Evolutionary conservation across 2,329 filamentous ascomycete species (phyloP).

Genomic region (Teratosphaeria destructans): DNA sequence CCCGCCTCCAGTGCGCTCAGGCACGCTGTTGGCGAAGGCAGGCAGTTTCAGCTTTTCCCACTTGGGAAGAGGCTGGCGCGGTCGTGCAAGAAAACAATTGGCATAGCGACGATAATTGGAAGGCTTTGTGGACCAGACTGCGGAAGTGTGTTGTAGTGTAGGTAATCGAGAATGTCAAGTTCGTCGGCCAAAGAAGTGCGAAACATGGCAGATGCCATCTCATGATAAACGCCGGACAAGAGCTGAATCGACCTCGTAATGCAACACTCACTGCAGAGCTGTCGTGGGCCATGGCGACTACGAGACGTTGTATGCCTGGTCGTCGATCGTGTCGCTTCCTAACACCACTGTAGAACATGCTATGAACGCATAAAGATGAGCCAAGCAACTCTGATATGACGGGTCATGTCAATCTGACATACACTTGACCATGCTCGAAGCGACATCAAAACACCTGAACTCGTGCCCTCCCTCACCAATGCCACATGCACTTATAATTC

Average conservation of each 20-base stretch:
- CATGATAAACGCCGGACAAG: too few relatives aligned
- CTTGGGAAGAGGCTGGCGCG: not conserved
- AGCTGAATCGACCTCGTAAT: too few relatives aligned
- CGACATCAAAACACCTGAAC: not conserved
- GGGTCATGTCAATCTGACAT: not conserved
- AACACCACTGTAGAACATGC: too few relatives aligned
- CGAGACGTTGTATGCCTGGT: too few relatives aligned
- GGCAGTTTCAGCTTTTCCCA: not conserved
- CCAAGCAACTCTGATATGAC: too few relatives aligned
- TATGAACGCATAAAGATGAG: too few relatives aligned
- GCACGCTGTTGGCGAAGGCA: slow-evolving; percentile 3
- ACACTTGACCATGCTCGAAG: not conserved
- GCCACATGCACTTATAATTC: slow-evolving; percentile 68
- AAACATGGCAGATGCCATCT: not conserved
- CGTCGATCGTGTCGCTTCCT: too few relatives aligned
- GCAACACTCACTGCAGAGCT: too few relatives aligned
- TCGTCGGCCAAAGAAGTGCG: not conserved
- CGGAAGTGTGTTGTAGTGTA: not conserved
- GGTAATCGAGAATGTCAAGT: not conserved
- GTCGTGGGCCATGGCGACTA: too few relatives aligned
- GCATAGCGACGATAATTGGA: not conserved
- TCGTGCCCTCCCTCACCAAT: slow-evolving; percentile 31
- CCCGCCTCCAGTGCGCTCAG: not conserved
- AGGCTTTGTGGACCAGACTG: not conserved
- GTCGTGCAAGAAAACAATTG: not conserved